Conservation (phyloP, 2,329 filamentous ascomycete species). For the Bimuria novae-zelandiae region DNA sequence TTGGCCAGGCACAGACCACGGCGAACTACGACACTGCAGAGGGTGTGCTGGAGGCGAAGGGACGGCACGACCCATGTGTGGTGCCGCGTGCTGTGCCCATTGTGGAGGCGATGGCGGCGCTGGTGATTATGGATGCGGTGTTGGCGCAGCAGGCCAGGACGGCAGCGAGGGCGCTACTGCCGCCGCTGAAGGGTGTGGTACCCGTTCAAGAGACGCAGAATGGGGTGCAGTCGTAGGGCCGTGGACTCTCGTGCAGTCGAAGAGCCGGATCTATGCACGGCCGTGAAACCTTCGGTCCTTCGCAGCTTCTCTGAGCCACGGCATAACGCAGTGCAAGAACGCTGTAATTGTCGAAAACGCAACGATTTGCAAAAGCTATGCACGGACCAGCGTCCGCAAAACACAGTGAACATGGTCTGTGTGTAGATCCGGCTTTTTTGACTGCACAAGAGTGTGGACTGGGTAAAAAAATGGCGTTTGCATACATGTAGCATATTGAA, state of each 20-base stretch:
- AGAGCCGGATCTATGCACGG: no score
- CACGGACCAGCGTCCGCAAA: no score
- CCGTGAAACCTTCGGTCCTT: no score
- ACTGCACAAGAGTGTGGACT: no score
- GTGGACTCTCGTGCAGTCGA: neutral
- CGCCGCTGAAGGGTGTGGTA: conserved; percentile 45
- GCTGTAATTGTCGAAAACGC: no score
- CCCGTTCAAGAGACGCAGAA: conserved; percentile 29
- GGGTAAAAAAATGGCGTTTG: no score
- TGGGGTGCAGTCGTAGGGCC: conserved; percentile 1
- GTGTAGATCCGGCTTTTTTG: no score
- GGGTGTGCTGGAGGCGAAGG: conserved; percentile 85
- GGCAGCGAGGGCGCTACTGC: conserved; percentile 41
- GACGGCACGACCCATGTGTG: conserved; percentile 91
- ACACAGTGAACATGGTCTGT: no score
- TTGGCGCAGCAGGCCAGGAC: conserved; percentile 75
- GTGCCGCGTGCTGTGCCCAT: conserved; percentile 86
- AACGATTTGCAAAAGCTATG: no score
- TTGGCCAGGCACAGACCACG: conserved; percentile 84
- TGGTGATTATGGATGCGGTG: conserved; percentile 85
- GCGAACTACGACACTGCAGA: conserved; percentile 76
- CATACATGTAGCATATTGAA: no score
- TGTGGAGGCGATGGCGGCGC: conserved; percentile 87
- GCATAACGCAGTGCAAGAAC: no score
- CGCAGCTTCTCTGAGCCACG: no score